Base-by-base conservation (phyloP, 371 early-diverging fungal genomes). In the Rhizopus delemar region DNA sequence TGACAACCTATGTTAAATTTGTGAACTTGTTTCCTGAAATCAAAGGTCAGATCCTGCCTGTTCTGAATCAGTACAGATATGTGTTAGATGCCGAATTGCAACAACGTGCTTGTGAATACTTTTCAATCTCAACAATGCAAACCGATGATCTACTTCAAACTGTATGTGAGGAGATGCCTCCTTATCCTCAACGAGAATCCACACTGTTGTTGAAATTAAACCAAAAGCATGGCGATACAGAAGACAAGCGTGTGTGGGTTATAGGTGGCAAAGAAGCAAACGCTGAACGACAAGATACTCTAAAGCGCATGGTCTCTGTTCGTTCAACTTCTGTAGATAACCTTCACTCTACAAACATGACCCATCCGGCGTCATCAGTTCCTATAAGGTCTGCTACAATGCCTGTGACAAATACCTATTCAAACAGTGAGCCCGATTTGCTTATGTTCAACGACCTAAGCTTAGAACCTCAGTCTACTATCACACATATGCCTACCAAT, bases 111-210 rank as follows among this genome's bases (percentile, higher is more conserved):
- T 92, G 91, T 61, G 99, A 98, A 74, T 98, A 98, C 74, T 83
- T 95, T 46, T 85, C 93, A 2, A 79, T 98, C 45, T 88, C 88
- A 9, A 89, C 86, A 1, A 76, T 89, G 77, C 88, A 91, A 3
- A 85, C 86, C 13, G 94, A 94, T 16, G 94, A 92, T n/a, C 75
- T 98, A 55, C 67, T 98, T 7, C 92, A 92, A 46, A 88, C 90
- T 0, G 91, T 96, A 22, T 96, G 95, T 64, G 98, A 96, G 57
- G 95, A 96, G 67, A 96, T 98, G 94, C 98, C 98, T 28, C 93
- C 93, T 22, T 96, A 92, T 82, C 93, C 95, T 0, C 95, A 94
- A 66, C 87, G 95, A 15, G 94, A 95, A 69, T 95, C 96, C 0
- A 91, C 95, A 0, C 70, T 98, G 39, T 62, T 97, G 33, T 77